Base-by-base conservation (phyloP, 345 rosid genomes). In the Raphanus raphanistrum region DNA sequence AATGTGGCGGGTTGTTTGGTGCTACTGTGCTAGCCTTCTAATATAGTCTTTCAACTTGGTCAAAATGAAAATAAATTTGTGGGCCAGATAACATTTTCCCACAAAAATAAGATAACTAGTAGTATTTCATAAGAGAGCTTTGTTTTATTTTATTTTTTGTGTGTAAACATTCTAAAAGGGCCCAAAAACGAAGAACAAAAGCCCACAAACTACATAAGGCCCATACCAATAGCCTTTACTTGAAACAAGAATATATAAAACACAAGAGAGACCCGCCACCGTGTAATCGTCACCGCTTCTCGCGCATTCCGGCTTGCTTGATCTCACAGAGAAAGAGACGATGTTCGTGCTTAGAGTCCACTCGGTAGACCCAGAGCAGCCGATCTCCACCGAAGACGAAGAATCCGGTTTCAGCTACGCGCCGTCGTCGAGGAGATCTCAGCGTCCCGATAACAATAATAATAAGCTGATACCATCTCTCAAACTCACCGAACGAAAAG, bases 341-440 rank as follows among this genome's bases (percentile, higher is more conserved):
- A 94, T 90, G 99, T 92, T 89, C 82, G 55, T 85, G 76, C 87
- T 95, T 73, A 87, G 87, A 80, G 93, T 91, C 66, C 98, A 95
- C 87, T 92, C 96, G 1, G 94, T 92, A 21, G 97, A 95, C 87
- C 55, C 74, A 28, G 85, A 91, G 64, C 89, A 84, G 21, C 85
- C 86, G 9, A 78, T 88, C 73, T 21, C 87, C 66, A 71, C 76
- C 12, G 89, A 87, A 73, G 89, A 86, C 68, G 88, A 87, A 68
- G 88, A 85, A 36, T 58, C 84, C 38, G 81, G 79, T 63, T 90
- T 92, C 83, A 76, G 66, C 63, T 60, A 76, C 55, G 73, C 84
- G 1, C n/a, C 78, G 0, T 45, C 81, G 26, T 45, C 81, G 26
- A 52, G 77, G 67, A 70, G 76, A 62, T 16, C 81, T 68, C 80